Evolutionary conservation across 2,329 filamentous ascomycete species (phyloP).

Genomic region (Falciphora oryzae): DNA sequence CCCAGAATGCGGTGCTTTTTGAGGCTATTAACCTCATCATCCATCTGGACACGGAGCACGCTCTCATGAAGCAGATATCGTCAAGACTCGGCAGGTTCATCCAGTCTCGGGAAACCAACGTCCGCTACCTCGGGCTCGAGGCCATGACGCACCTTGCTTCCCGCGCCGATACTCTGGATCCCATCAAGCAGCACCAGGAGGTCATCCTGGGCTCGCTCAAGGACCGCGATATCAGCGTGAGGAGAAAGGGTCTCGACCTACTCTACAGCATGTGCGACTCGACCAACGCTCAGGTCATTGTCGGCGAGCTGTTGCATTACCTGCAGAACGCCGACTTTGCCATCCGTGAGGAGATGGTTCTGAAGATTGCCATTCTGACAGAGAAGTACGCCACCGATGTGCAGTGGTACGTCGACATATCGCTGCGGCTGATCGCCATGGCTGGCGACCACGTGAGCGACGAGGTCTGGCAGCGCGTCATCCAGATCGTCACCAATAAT

Average conservation of each 20-base stretch:
- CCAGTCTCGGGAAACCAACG: slow-evolving; percentile 93
- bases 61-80: slow-evolving; percentile 94
- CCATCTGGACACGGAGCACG: slow-evolving; percentile 90
- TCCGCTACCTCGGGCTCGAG: slow-evolving; percentile 90
- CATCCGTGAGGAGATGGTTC: slow-evolving; percentile 97
- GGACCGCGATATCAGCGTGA: slow-evolving; percentile 94
- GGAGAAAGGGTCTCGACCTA: slow-evolving; percentile 89
- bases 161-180: slow-evolving; percentile 85
- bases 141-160: slow-evolving; percentile 98
- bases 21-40: slow-evolving; percentile 99
- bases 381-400: slow-evolving; percentile 98
- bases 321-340: slow-evolving; percentile 96
- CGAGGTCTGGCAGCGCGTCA: slow-evolving; percentile 97
- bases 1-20: slow-evolving; percentile 94
- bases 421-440: slow-evolving; percentile 87
- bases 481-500: slow-evolving; percentile 98
- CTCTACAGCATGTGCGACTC: slow-evolving; percentile 99
- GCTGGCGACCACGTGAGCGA: slow-evolving; percentile 98
- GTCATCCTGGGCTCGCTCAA: slow-evolving; percentile 92
- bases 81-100: slow-evolving; percentile 89
- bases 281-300: slow-evolving; percentile 88
- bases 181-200: slow-evolving; percentile 96
- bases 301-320: slow-evolving; percentile 88
- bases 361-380: slow-evolving; percentile 97
- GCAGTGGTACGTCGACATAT: slow-evolving; percentile 99